Conservation (phyloP, 805 yeast species). For the Teunomyces barrocoloradensis region DNA sequence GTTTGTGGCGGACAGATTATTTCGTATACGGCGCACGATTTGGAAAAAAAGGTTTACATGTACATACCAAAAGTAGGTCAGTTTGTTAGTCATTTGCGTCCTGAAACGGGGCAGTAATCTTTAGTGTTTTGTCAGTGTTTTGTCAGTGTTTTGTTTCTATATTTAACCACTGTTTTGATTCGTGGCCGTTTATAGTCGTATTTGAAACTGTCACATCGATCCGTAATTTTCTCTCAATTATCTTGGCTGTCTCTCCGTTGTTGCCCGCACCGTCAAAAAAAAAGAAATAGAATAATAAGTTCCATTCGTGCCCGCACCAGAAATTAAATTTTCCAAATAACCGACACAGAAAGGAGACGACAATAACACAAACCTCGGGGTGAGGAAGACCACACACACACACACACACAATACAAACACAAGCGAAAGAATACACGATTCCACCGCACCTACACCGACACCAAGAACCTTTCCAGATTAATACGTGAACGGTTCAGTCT, state of each 20-base stretch:
- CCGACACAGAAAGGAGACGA: conserved; percentile 5
- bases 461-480: not conserved
- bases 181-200: no score
- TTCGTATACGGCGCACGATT: no score
- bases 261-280: not conserved
- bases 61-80: no score
- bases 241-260: not conserved
- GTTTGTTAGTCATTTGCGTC: no score
- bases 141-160: no score
- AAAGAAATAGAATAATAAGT: not conserved
- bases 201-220: not conserved
- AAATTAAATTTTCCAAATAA: conserved; percentile 3
- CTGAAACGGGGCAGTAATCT: no score
- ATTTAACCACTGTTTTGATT: no score
- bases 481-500: not conserved
- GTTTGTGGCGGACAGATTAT: no score
- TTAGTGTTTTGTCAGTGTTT: no score
- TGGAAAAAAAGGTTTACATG: no score
- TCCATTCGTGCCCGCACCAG: not conserved
- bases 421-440: not conserved
- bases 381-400: not conserved
- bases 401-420: not conserved
- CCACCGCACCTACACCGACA: not conserved
- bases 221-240: not conserved
- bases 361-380: conserved; percentile 4